phyloP scores from a whole-genome alignment of 352 stramenopile genomes.

The Phytopythium kandeliae region DNA sequence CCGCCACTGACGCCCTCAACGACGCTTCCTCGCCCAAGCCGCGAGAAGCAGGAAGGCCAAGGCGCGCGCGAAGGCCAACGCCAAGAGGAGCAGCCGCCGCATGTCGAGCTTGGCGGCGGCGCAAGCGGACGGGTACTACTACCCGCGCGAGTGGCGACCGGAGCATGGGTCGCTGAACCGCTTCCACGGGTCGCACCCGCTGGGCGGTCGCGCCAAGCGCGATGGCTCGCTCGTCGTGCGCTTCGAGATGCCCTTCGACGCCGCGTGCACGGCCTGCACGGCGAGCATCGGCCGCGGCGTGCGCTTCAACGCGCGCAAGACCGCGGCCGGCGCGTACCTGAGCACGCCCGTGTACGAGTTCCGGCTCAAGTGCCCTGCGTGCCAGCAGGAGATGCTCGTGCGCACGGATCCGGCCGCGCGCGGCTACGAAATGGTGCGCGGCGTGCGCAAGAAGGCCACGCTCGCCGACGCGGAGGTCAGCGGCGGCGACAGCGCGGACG shows the following conservation, averaged over 20 bases:
- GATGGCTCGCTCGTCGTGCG: constrained; percentile 91
- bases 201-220: constrained; percentile 83
- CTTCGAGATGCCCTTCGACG: constrained; percentile 97
- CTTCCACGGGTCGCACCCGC: constrained; percentile 66
- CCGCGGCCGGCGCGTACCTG: constrained; percentile 88
- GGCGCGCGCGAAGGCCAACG: too few relatives aligned
- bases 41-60: too few relatives aligned
- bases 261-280: constrained; percentile 86
- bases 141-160: constrained; percentile 89
- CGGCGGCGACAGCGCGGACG: constrained; percentile 34
- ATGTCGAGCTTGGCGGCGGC: constrained; percentile 97
- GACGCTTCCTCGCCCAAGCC: too few relatives aligned
- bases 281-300: constrained; percentile 80
- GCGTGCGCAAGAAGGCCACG: constrained; percentile 85
- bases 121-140: constrained; percentile 98
- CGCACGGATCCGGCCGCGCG: constrained; percentile 93
- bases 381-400: constrained; percentile 87
- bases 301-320: constrained; percentile 97
- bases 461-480: constrained; percentile 21
- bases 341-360: constrained; percentile 94
- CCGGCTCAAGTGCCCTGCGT: constrained; percentile 89
- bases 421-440: constrained; percentile 84
- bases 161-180: constrained; percentile 85
- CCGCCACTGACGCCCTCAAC: too few relatives aligned
- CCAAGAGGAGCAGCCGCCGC: neutral